A percentile compares a stretch with the other conserved stretches of the same genome.
phyloP scores from a whole-genome alignment of 1,284 basidiomycete genomes.

The Peniophora sp. region DNA sequence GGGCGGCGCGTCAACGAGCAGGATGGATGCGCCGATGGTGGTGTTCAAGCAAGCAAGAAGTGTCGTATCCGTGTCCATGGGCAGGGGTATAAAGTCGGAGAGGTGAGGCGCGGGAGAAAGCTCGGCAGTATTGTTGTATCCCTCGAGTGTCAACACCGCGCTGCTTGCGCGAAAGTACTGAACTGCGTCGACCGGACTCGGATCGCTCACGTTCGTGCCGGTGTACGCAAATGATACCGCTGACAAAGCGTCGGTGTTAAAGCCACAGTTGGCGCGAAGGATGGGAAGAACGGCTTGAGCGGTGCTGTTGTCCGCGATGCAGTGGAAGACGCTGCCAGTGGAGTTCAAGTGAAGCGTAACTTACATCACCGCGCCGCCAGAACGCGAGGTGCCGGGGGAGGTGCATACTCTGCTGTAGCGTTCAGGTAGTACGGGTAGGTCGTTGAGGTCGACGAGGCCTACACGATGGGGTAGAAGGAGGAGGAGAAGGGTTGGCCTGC shows the following conservation, averaged over 20 bases:
- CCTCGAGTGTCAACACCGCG: slow-evolving; percentile 48
- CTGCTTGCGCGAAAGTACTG: slow-evolving; percentile 56
- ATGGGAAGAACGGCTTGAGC: slow-evolving; percentile 38
- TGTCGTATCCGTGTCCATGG: slow-evolving; percentile 34
- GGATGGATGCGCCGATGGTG: slow-evolving; percentile 44
- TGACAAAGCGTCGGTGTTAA: slow-evolving; percentile 16
- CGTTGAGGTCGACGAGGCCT: slow-evolving; percentile 31
- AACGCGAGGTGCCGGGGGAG: slow-evolving; percentile 38
- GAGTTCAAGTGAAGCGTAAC: slow-evolving; percentile 37
- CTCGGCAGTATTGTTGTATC: slow-evolving; percentile 54
- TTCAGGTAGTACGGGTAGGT: slow-evolving; percentile 39
- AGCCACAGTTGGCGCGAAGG: slow-evolving; percentile 36
- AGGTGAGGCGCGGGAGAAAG: slow-evolving; percentile 25
- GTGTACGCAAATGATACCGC: slow-evolving; percentile 24
- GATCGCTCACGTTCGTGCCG: slow-evolving; percentile 20
- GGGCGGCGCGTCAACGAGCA: slow-evolving; percentile 27
- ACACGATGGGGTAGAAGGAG: slow-evolving; percentile 50
- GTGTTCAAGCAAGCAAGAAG: slow-evolving; percentile 46
- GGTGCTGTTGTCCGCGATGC: slow-evolving; percentile 54
- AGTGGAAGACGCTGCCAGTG: slow-evolving; percentile 38
- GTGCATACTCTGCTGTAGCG: slow-evolving; percentile 39
- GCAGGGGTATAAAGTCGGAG: slow-evolving; percentile 38
- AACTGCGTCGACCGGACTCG: slow-evolving; percentile 43
- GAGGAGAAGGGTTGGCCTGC: slow-evolving; percentile 34
- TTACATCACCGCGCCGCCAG: slow-evolving; percentile 47